Conservation (phyloP, 1,284 basidiomycete species). For the Ceratobasidium sp. region DNA sequence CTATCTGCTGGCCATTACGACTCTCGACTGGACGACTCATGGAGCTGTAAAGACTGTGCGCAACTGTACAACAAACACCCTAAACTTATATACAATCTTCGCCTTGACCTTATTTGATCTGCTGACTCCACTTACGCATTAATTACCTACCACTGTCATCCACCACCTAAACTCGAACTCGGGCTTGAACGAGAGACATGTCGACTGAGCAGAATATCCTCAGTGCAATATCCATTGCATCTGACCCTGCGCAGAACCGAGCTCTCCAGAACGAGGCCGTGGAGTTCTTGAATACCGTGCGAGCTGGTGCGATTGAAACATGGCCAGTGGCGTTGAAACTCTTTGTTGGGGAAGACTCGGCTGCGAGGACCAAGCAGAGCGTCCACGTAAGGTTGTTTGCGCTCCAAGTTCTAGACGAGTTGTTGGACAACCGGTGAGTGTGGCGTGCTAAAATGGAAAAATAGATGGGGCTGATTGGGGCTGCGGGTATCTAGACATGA, state of each 20-base stretch:
- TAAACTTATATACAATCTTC: not conserved
- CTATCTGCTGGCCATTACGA: slow-evolving; percentile 28
- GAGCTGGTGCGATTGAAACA: slow-evolving; percentile 71
- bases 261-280: slow-evolving; percentile 78
- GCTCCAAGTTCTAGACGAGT: slow-evolving; percentile 83
- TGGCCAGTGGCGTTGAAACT: slow-evolving; percentile 80
- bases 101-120: slow-evolving; percentile 28
- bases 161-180: not conserved
- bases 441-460: not conserved
- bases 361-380: slow-evolving; percentile 69
- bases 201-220: slow-evolving; percentile 62
- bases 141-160: slow-evolving; percentile 10
- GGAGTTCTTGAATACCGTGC: slow-evolving; percentile 76
- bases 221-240: slow-evolving; percentile 83
- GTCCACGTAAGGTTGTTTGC: slow-evolving; percentile 84
- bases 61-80: slow-evolving; percentile 23
- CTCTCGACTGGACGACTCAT: slow-evolving; percentile 21
- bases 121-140: slow-evolving; percentile 23
- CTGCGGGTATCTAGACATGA: slow-evolving; percentile 5
- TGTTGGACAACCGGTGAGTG: slow-evolving; percentile 81
- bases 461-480: slow-evolving; percentile 20
- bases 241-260: slow-evolving; percentile 69
- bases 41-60: slow-evolving; percentile 22
- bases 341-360: slow-evolving; percentile 67
- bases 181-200: slow-evolving; percentile 2